Conservation (phyloP, 2,329 filamentous ascomycete genomes). For the Penicillium sp. region DNA sequence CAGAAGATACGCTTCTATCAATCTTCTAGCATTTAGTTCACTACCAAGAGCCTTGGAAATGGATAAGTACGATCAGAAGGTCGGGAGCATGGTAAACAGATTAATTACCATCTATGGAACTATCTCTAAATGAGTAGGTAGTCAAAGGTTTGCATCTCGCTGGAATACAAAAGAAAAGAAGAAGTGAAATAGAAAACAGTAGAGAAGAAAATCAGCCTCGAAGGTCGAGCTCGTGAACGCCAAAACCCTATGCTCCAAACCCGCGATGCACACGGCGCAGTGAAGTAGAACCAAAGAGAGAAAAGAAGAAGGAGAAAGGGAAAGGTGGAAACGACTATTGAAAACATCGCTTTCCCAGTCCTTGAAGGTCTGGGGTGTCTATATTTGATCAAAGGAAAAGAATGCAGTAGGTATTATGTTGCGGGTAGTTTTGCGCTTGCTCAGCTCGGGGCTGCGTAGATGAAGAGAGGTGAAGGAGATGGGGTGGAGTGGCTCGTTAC, state of each 20-base stretch:
- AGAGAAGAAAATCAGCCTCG: constrained; percentile 5
- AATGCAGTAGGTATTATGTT: neutral
- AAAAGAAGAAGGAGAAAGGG: neutral
- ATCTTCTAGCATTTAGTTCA: too few relatives aligned
- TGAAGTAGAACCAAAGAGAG: constrained; percentile 11
- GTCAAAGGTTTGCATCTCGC: constrained; percentile 7
- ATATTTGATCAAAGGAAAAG: constrained; percentile 10
- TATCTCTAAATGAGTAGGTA: neutral
- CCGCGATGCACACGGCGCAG: constrained; percentile 21
- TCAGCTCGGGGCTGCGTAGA: neutral
- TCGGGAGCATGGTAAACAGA: neutral
- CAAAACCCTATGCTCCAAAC: constrained; percentile 24
- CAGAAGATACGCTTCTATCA: too few relatives aligned
- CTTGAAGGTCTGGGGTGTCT: constrained; percentile 10
- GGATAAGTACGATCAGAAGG: neutral
- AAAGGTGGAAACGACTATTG: constrained; percentile 6
- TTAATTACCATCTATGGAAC: neutral
- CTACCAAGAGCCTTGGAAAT: too few relatives aligned
- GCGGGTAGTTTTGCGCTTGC: neutral
- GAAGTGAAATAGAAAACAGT: neutral
- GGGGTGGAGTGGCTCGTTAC: constrained; percentile 13
- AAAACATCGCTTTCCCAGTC: constrained; percentile 5
- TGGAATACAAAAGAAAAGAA: constrained; percentile 12
- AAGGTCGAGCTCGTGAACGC: constrained; percentile 18
- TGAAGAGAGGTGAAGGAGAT: neutral